Evolutionary conservation across 139 green algal genomes (phyloP).

Genomic region (Chlorella sp.): DNA sequence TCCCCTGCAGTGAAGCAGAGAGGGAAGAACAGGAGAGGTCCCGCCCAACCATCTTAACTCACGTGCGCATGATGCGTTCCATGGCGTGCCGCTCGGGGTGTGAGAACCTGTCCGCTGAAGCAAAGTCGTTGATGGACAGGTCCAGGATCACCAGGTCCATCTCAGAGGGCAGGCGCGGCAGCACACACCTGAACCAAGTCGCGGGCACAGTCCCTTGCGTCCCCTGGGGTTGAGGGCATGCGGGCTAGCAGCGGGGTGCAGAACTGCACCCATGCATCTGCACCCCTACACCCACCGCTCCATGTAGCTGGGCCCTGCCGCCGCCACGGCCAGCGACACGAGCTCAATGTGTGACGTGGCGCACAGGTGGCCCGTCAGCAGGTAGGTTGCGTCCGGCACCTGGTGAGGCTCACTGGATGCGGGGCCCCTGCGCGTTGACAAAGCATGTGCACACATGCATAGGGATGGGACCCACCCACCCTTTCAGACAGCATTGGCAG

Average conservation of each 20-base stretch:
- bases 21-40: too few species aligned
- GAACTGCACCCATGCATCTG: not conserved
- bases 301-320: slow-evolving; percentile 6
- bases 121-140: slow-evolving; percentile 7
- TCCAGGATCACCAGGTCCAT: slow-evolving; percentile 8
- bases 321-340: slow-evolving; percentile 6
- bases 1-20: too few species aligned
- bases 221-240: too few species aligned
- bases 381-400: not conserved
- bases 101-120: not conserved
- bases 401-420: slow-evolving; percentile 2
- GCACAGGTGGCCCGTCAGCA: not conserved
- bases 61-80: slow-evolving; percentile 4
- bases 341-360: not conserved
- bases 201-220: too few species aligned
- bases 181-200: slow-evolving; percentile 16
- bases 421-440: too few species aligned
- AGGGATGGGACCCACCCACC: too few species aligned
- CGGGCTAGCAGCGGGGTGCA: too few species aligned
- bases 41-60: not conserved
- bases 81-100: slow-evolving; percentile 6
- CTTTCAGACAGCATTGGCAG: too few species aligned
- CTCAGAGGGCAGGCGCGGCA: slow-evolving; percentile 5
- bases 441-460: too few species aligned
- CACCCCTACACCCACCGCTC: slow-evolving; percentile 10